A percentile compares a stretch with the other conserved stretches of the same genome.
Evolutionary conservation across 2,329 filamentous ascomycete species (phyloP).

Genomic region (Pseudocercospora macadamiae): DNA sequence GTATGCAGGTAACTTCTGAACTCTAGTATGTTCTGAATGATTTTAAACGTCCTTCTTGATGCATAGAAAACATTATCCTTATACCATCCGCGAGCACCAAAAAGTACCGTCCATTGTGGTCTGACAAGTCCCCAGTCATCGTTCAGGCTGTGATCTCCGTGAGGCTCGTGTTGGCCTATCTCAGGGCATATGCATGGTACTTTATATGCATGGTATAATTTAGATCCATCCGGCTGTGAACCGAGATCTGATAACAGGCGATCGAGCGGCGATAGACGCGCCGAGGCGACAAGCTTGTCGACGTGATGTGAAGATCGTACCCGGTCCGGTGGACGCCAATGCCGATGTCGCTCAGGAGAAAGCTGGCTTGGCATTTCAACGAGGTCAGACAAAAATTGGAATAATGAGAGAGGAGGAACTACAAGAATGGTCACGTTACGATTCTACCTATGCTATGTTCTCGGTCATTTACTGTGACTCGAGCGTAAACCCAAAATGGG

Average conservation of each 20-base stretch:
- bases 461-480: too few species aligned
- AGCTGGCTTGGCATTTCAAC: neutral
- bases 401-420: too few species aligned
- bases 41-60: too few species aligned
- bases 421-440: too few species aligned
- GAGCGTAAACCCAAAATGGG: too few species aligned
- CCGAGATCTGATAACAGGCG: neutral
- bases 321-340: neutral
- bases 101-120: neutral
- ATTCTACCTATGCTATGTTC: too few species aligned
- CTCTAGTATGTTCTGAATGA: neutral
- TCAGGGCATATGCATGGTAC: too few species aligned
- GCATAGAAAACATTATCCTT: neutral
- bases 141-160: neutral
- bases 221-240: neutral
- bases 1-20: neutral
- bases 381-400: too few species aligned
- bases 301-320: neutral
- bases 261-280: neutral
- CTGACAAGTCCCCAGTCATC: neutral
- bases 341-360: neutral
- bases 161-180: slow-evolving; percentile 1
- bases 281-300: neutral
- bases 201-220: slow-evolving; percentile 1
- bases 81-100: neutral